Conservation (phyloP, 495 filamentous ascomycete species). For the Lophium mytilinum region DNA sequence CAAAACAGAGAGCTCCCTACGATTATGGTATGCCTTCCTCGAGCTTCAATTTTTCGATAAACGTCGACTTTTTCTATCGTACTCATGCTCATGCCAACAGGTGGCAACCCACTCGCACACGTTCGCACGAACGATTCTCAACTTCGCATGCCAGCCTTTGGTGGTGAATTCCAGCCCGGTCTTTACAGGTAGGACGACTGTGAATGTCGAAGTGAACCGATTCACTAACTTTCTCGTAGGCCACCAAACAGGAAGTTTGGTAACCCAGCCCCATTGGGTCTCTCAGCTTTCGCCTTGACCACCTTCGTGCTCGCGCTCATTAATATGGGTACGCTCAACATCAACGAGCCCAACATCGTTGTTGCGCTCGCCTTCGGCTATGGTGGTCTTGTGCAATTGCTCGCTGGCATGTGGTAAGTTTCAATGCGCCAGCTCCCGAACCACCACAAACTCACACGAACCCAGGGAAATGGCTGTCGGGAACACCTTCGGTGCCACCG, state of each 20-base stretch:
- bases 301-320: conserved; percentile 86
- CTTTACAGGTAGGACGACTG: conserved; percentile 50
- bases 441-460: background rate
- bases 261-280: conserved; percentile 59
- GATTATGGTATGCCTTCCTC: conserved; percentile 24
- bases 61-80: no score
- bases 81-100: conserved; percentile 19
- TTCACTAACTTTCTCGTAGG: conserved; percentile 16
- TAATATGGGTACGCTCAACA: conserved; percentile 64
- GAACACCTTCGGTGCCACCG: conserved; percentile 94
- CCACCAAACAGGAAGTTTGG: conserved; percentile 63
- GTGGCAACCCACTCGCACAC: conserved; percentile 63
- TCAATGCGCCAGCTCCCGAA: background rate
- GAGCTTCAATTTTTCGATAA: background rate
- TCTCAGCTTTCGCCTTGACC: conserved; percentile 84
- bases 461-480: conserved; percentile 94
- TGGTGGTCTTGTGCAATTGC: conserved; percentile 76
- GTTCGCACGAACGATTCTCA: conserved; percentile 53
- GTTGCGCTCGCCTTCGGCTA: conserved; percentile 38
- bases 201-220: background rate
- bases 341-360: conserved; percentile 34
- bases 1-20: conserved; percentile 23
- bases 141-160: conserved; percentile 67
- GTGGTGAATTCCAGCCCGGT: conserved; percentile 95
- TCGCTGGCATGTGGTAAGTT: conserved; percentile 96